phyloP scores from a whole-genome alignment of 2,329 filamentous ascomycete species.

The Colletotrichum coccodes region DNA sequence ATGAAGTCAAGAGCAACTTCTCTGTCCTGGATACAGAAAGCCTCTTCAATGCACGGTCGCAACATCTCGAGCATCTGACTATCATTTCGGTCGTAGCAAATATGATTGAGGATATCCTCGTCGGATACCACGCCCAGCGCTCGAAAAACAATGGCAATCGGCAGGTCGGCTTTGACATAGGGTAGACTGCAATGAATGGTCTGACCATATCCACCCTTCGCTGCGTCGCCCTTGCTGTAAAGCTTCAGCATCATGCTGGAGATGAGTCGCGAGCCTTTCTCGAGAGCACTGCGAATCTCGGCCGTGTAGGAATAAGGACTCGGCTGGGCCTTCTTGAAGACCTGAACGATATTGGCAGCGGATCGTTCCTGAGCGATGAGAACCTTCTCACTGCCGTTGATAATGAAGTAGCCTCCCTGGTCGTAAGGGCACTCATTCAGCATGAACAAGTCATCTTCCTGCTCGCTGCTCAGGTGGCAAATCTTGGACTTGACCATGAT shows the following conservation, averaged over 20 bases:
- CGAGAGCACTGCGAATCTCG: slow-evolving; percentile 94
- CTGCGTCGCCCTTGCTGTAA: slow-evolving; percentile 83
- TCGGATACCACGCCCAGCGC: slow-evolving; percentile 96
- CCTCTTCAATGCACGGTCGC: slow-evolving; percentile 96
- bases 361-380: slow-evolving; percentile 97
- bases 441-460: slow-evolving; percentile 86
- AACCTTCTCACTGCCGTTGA: slow-evolving; percentile 99
- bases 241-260: slow-evolving; percentile 93
- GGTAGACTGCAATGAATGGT: slow-evolving; percentile 92
- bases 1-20: slow-evolving; percentile 96
- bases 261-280: slow-evolving; percentile 94
- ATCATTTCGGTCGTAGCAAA: slow-evolving; percentile 95
- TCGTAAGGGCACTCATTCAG: slow-evolving; percentile 98
- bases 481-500: slow-evolving; percentile 99
- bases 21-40: slow-evolving; percentile 94
- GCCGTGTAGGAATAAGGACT: slow-evolving; percentile 93
- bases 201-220: slow-evolving; percentile 84
- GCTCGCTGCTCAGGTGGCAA: slow-evolving; percentile 86
- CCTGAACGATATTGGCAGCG: slow-evolving; percentile 97
- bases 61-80: slow-evolving; percentile 98
- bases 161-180: slow-evolving; percentile 93
- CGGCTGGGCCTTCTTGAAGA: slow-evolving; percentile 97
- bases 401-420: slow-evolving; percentile 98
- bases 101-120: slow-evolving; percentile 97
- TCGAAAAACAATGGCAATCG: slow-evolving; percentile 94